phyloP scores from a whole-genome alignment of 345 rosid genomes.

The Theobroma cacao region DNA sequence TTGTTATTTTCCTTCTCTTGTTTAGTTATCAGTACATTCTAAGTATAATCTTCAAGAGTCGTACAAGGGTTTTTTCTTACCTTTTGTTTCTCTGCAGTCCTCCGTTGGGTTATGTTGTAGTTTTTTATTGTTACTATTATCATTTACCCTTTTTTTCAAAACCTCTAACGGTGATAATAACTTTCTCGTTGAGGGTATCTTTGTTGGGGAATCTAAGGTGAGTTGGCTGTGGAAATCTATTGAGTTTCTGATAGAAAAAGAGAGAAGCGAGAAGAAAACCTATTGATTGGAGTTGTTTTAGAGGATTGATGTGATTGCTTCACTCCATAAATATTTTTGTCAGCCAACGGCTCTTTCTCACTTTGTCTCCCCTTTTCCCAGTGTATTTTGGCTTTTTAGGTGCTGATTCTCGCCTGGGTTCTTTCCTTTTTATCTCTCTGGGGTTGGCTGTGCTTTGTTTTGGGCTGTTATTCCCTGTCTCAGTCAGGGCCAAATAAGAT shows the following conservation, averaged over 20 bases:
- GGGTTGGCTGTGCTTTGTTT: background rate
- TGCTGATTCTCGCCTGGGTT: background rate
- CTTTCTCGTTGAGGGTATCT: conserved; percentile 41
- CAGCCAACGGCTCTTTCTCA: conserved; percentile 13
- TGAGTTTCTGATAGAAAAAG: background rate
- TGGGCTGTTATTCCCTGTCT: conserved; percentile 18
- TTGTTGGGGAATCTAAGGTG: conserved; percentile 46
- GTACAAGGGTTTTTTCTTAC: background rate
- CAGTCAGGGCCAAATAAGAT: conserved; percentile 36
- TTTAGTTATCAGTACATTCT: background rate
- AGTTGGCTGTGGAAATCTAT: conserved; percentile 22
- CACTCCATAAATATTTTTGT: background rate
- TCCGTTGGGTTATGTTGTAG: background rate
- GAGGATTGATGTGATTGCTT: conserved; percentile 10
- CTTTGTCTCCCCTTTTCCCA: background rate
- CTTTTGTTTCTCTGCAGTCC: background rate
- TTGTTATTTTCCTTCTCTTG: background rate
- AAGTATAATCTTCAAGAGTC: background rate
- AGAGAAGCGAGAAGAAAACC: background rate
- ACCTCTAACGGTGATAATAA: conserved; percentile 16
- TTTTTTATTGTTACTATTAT: background rate
- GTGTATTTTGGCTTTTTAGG: background rate
- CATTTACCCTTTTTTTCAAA: background rate
- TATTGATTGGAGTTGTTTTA: conserved; percentile 9
- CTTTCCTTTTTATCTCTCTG: background rate